Conservation (phyloP, 495 filamentous ascomycete genomes). For the Collariella sp. region DNA sequence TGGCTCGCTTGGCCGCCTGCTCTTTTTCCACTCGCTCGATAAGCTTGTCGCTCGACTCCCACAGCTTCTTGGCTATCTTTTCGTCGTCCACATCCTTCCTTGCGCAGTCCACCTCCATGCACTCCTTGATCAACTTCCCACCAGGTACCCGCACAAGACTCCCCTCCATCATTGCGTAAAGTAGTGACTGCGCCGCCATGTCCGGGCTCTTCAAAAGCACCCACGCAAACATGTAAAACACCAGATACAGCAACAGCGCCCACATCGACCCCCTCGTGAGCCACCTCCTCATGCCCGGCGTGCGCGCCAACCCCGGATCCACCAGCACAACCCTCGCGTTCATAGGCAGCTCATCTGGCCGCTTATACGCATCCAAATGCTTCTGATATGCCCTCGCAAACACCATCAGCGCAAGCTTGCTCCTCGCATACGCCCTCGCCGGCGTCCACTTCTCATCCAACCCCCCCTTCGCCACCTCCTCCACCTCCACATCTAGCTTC, state of each 20-base stretch:
- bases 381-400: constrained; percentile 86
- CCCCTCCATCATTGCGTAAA: constrained; percentile 78
- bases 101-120: constrained; percentile 60
- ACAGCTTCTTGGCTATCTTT: constrained; percentile 67
- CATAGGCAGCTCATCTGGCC: constrained; percentile 72
- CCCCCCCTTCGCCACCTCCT: constrained; percentile 20
- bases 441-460: constrained; percentile 43
- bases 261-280: constrained; percentile 73
- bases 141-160: constrained; percentile 51
- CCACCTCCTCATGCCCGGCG: constrained; percentile 80
- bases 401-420: constrained; percentile 81
- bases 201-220: constrained; percentile 73
- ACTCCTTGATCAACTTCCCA: constrained; percentile 80
- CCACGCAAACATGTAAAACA: constrained; percentile 77
- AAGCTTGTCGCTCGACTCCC: constrained; percentile 79
- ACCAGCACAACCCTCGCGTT: constrained; percentile 74
- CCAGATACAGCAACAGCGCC: constrained; percentile 70
- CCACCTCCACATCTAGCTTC: constrained; percentile 39
- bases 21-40: constrained; percentile 78
- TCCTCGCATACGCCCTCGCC: constrained; percentile 61
- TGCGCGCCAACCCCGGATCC: constrained; percentile 76
- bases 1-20: constrained; percentile 65
- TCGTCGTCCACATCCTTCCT: constrained; percentile 72
- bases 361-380: constrained; percentile 68
- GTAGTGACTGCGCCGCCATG: constrained; percentile 77